Evolutionary conservation across 139 green algal species (phyloP), one percentile per base, ranked within the genome.

Genomic region (Tetraselmis striata): DNA sequence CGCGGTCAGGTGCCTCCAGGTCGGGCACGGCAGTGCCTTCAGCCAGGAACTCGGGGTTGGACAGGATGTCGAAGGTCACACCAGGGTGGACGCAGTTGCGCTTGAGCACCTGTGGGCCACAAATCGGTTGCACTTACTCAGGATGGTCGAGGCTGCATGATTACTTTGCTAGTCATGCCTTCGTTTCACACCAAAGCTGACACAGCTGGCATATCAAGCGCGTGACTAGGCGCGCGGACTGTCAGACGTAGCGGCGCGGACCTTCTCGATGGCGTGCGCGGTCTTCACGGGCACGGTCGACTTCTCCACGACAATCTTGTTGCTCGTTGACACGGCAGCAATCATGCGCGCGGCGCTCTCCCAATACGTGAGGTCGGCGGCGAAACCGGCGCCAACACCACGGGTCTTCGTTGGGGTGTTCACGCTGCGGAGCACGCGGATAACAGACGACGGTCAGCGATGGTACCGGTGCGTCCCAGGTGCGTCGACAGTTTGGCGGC

Each of bases 91-190:
- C 45, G 88, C 92, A 95, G 85, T 96, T 97, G 30, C 93, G 87
- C 32, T 87, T 85, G 31, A 97, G 88, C 77, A 97, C 92, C 92
- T 95, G 88, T n/a, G n/a, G n/a, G n/a, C n/a, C n/a, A n/a, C n/a
- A n/a, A n/a, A n/a, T n/a, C n/a, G n/a, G n/a, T n/a, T n/a, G n/a
- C n/a, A n/a, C n/a, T n/a, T n/a, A n/a, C n/a, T n/a, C n/a, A n/a
- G n/a, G n/a, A n/a, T n/a, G n/a, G n/a, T n/a, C n/a, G n/a, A n/a
- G n/a, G n/a, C n/a, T n/a, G n/a, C n/a, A n/a, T n/a, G n/a, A n/a
- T n/a, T n/a, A n/a, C n/a, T n/a, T n/a, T n/a, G n/a, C n/a, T n/a
- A n/a, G n/a, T n/a, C n/a, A n/a, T n/a, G n/a, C n/a, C n/a, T n/a
- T n/a, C n/a, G n/a, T n/a, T n/a, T n/a, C n/a, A n/a, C n/a, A n/a